Conservation (phyloP, 176 grass and related monocot species). For the Rhipidocladum racemiflorum region DNA sequence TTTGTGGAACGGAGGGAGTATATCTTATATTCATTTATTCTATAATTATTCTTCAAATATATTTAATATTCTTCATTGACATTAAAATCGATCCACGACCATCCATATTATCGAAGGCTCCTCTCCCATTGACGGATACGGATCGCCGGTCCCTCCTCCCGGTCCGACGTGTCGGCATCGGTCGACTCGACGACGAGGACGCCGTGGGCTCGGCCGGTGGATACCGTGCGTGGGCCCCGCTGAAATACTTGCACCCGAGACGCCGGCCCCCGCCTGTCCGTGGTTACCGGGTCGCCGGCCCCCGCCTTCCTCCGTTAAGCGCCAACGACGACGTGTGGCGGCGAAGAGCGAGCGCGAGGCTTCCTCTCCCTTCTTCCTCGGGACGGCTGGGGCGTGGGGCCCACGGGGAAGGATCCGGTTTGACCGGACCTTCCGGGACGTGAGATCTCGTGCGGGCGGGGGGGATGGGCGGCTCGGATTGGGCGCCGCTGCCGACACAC, state of each 20-base stretch:
- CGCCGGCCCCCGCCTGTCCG: neutral
- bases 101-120: too few relatives aligned
- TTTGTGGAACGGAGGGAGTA: too few relatives aligned
- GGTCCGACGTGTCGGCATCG: neutral
- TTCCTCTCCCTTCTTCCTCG: too few relatives aligned
- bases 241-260: neutral
- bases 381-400: neutral
- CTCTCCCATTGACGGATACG: too few relatives aligned
- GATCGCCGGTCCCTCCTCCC: too few relatives aligned
- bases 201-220: neutral
- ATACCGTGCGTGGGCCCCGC: neutral
- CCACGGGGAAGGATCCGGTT: neutral
- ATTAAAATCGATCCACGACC: too few relatives aligned
- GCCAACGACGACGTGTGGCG: neutral
- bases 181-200: neutral
- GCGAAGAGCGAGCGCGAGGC: neutral
- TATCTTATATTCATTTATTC: too few relatives aligned
- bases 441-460: neutral
- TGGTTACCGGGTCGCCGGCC: too few relatives aligned
- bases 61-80: too few relatives aligned
- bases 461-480: too few relatives aligned
- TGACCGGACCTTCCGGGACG: neutral
- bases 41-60: too few relatives aligned
- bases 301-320: neutral
- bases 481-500: neutral